Evolutionary conservation across 352 stramenopile genomes (phyloP), one percentile per base, ranked within the genome.

Genomic region (Phytophthora agathidicida): DNA sequence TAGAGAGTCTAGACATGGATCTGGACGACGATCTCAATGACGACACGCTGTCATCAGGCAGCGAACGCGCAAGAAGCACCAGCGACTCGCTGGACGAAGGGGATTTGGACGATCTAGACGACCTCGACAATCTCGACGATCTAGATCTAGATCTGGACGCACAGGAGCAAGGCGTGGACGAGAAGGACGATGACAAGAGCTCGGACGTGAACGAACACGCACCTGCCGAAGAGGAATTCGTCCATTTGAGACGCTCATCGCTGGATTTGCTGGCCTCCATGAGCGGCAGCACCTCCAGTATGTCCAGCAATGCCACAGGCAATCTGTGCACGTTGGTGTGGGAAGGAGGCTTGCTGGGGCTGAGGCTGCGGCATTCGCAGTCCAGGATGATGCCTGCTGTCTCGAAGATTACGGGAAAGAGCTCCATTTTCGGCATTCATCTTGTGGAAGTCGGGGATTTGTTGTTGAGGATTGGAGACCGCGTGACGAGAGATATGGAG

Each of bases 1-100:
- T 94, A 42, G 84, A 94, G 71, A 89, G 76, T 47, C 71, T 94
- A 5, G 84, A 94, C 50, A 89, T 93, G 82, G 86, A 95, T 48
- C 65, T 93, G 27, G 84, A 93, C 38, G 86, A 91, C 49, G 88
- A 89, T 36, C 51, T 87, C 7, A 74, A 72, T 33, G 74, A 89
- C 31, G 63, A 79, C 35, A 76, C 68, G 30, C 41, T 74, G 36
- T 68, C 65, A 14, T 75, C 58, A 4, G 65, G 62, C 3, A 77
- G 68, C 7, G 60, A 69, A 49, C 49, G 62, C 4, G 68, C 65
- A 2, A 41, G 42, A 2, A 75, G 47, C 23, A 61, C 71, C 17
- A 79, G 69, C 46, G 76, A 87, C 48, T 84, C 74, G 39, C 74
- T 92, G 23, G 79, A 91, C 35, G 80, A 90, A 60, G 63, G 71